Conservation (phyloP, 129 eudicot species). For the Calendula officinalis region DNA sequence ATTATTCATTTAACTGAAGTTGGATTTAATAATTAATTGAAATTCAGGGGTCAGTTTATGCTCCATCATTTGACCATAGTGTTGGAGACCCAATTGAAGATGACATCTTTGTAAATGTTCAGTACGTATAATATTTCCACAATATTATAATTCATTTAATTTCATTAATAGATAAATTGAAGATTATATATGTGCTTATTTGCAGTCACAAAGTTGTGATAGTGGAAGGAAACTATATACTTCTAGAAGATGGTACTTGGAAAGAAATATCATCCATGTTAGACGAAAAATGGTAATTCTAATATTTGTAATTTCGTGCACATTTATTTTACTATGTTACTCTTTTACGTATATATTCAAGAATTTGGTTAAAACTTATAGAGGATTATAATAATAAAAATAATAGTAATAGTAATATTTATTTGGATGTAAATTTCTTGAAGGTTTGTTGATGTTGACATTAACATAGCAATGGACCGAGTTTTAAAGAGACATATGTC, state of each 20-base stretch:
- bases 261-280: conserved; percentile 67
- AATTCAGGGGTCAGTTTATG: background rate
- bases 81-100: conserved; percentile 97
- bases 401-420: background rate
- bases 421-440: conserved; percentile 17
- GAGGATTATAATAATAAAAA: background rate
- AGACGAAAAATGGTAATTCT: conserved; percentile 85
- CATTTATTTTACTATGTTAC: background rate
- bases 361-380: background rate
- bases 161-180: background rate
- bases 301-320: background rate
- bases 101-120: conserved; percentile 71
- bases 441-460: conserved; percentile 87
- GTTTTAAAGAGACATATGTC: conserved; percentile 80
- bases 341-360: background rate
- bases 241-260: conserved; percentile 81
- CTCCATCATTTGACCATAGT: conserved; percentile 35
- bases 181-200: background rate
- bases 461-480: conserved; percentile 75
- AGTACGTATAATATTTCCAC: conserved; percentile 48
- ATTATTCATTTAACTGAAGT: background rate
- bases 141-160: conserved; percentile 10
- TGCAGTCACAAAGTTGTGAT: conserved; percentile 95
- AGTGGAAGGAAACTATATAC: conserved; percentile 92
- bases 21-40: background rate